Evolutionary conservation across 345 rosid species (phyloP), one percentile per base, ranked within the genome.

Genomic region (Geranium brycei): DNA sequence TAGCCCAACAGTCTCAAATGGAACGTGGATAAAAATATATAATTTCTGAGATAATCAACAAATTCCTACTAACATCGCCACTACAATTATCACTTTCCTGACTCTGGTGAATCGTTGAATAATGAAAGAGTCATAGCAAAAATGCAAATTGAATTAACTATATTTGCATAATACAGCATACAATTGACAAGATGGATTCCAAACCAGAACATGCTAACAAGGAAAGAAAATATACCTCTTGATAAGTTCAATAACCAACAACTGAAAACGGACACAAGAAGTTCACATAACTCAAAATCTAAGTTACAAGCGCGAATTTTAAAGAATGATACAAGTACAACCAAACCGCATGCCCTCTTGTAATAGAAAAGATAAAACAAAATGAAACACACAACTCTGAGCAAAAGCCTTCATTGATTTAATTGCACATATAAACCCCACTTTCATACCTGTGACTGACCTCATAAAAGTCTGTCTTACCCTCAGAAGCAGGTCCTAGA

Each of bases 391-490:
- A 67, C 51, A 59, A 69, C 60, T 57, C 23, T 58, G 35, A 55
- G 32, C 57, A 51, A 19, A 17, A 60, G 13, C n/a, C 57, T 60
- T 35, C 68, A 68, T 16, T 30, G 30, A 63, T 85, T 7, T 86
- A 95, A 64, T 87, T 85, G 85, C 88, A 95, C 61, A 71, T 83
- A 68, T 85, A 91, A 76, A 85, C 73, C 58, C 95, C 93, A 16
- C 83, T 88, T 66, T 85, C 81, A 72, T 84, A 88, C 80, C 78
- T 83, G 83, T 87, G 93, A 77, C 70, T 78, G 59, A 85, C 90
- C 82, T 87, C 95, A 30, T 71, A 85, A 69, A 95, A 91, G 73
- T 87, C 95, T 3, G 77, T 79, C 68, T 83, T 95, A 59, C 96
- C 95, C 72, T 88, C 97, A 17, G 97, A 70, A 63, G 87, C 88